phyloP scores from a whole-genome alignment of 495 filamentous ascomycete species.

The Penicillium daleae region DNA sequence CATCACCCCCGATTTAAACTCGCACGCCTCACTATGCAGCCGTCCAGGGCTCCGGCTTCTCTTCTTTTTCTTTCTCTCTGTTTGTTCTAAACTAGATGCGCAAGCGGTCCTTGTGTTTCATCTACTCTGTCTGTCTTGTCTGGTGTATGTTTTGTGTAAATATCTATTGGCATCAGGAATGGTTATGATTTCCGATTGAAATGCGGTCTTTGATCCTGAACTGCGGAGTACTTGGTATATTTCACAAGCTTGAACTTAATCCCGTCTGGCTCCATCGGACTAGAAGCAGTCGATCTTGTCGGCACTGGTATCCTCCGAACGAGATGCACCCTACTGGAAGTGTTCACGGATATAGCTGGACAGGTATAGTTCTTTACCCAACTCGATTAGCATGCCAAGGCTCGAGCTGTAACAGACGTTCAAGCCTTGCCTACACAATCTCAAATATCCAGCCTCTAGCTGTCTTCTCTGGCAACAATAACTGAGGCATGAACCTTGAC shows the following conservation, averaged over 20 bases:
- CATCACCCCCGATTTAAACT: conserved; percentile 15
- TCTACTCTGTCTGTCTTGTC: conserved; percentile 27
- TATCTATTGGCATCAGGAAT: conserved; percentile 53
- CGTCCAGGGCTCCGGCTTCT: conserved; percentile 26
- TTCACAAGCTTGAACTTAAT: not conserved
- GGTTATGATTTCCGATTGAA: conserved; percentile 36
- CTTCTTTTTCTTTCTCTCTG: conserved; percentile 27
- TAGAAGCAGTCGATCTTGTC: not conserved
- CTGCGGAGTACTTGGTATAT: not conserved
- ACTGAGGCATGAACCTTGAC: no score
- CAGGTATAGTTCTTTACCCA: not conserved
- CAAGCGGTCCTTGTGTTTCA: conserved; percentile 27
- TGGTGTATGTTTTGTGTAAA: conserved; percentile 44
- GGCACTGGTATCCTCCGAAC: not conserved
- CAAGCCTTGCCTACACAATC: no score
- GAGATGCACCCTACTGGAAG: not conserved
- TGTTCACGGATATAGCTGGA: not conserved
- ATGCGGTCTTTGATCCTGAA: not conserved
- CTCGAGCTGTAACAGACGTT: no score
- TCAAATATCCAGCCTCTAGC: no score
- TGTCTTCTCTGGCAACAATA: no score
- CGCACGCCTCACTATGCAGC: conserved; percentile 15
- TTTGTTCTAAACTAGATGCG: conserved; percentile 21
- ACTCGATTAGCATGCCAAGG: not conserved
- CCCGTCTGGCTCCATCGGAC: not conserved